Percentiles rank a stretch among this genome's conserved stretches.
Evolutionary conservation across 257 asterid genomes (phyloP).

Genomic region (Primulina eburnea): DNA sequence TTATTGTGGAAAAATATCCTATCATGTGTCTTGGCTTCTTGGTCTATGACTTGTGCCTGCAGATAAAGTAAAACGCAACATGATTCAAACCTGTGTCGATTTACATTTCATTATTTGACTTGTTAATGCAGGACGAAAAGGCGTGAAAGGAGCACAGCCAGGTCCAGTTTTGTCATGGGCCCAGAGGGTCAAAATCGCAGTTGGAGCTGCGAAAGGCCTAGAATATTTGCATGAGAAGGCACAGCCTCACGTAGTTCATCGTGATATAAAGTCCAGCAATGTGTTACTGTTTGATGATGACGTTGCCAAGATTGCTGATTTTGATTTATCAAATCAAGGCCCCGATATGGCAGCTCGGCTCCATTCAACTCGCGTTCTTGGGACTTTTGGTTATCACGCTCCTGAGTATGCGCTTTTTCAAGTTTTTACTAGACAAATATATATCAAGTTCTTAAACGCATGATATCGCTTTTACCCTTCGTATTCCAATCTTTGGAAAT

Average conservation of each 20-base stretch:
- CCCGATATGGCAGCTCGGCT: conserved; percentile 51
- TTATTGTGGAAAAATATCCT: not conserved
- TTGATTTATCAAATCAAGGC: conserved; percentile 46
- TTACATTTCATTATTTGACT: not conserved
- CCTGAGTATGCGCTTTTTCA: conserved; percentile 45
- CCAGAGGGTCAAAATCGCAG: conserved; percentile 35
- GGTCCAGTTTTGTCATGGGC: conserved; percentile 39
- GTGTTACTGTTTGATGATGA: conserved; percentile 34
- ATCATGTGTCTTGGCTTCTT: not conserved
- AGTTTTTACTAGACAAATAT: not conserved
- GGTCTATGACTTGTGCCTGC: not conserved
- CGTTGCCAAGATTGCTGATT: conserved; percentile 54
- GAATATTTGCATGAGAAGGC: conserved; percentile 53
- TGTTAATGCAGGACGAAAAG: conserved; percentile 44
- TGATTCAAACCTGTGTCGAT: not conserved
- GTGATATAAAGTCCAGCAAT: conserved; percentile 29
- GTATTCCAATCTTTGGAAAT: not conserved
- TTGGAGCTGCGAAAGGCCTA: conserved; percentile 35
- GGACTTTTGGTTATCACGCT: conserved; percentile 56
- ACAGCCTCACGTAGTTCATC: conserved; percentile 44
- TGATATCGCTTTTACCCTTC: not conserved
- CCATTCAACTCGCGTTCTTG: conserved; percentile 49
- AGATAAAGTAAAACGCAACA: not conserved
- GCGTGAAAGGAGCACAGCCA: conserved; percentile 46
- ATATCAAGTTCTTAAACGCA: not conserved